phyloP scores from a whole-genome alignment of 768 basidiomycete genomes.

The Cytidiella melzeri region DNA sequence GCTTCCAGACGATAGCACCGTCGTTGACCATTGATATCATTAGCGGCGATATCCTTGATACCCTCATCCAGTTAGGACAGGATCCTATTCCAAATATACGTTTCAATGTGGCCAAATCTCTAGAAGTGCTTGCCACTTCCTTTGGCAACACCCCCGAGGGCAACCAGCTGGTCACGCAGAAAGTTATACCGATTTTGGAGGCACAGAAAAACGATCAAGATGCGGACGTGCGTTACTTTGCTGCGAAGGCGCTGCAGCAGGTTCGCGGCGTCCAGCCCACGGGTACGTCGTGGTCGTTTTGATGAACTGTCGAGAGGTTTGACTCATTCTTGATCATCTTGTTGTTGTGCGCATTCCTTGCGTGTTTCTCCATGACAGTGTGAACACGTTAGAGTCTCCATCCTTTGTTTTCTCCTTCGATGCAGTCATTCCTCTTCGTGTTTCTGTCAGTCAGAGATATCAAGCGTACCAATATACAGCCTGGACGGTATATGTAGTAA shows the following conservation, averaged over 20 bases:
- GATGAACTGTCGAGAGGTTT: neutral
- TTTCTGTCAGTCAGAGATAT: neutral
- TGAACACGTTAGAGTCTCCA: no score
- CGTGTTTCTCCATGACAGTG: no score
- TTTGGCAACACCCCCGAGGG: constrained; percentile 65
- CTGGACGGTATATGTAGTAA: neutral
- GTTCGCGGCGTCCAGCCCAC: constrained; percentile 33
- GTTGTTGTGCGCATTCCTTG: no score
- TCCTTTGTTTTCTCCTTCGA: no score
- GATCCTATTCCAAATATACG: constrained; percentile 99
- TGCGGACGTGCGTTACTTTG: constrained; percentile 96
- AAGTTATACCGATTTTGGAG: constrained; percentile 78
- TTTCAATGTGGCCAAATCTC: constrained; percentile 94
- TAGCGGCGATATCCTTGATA: constrained; percentile 75
- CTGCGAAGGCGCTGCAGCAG: constrained; percentile 70
- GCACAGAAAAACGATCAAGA: constrained; percentile 84
- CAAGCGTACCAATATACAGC: neutral
- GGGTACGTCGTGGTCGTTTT: constrained; percentile 23
- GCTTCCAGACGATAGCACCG: constrained; percentile 82
- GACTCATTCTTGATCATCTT: neutral
- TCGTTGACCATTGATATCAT: constrained; percentile 82
- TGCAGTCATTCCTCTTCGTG: neutral
- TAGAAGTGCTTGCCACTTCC: constrained; percentile 80
- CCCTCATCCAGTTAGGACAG: constrained; percentile 72
- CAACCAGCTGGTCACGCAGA: constrained; percentile 62